These are phyloP conservation scores for Lignosus rhinocerotis DNA, from an alignment of 1,284 basidiomycete genomes.

Conservation along the genomic window DNA sequence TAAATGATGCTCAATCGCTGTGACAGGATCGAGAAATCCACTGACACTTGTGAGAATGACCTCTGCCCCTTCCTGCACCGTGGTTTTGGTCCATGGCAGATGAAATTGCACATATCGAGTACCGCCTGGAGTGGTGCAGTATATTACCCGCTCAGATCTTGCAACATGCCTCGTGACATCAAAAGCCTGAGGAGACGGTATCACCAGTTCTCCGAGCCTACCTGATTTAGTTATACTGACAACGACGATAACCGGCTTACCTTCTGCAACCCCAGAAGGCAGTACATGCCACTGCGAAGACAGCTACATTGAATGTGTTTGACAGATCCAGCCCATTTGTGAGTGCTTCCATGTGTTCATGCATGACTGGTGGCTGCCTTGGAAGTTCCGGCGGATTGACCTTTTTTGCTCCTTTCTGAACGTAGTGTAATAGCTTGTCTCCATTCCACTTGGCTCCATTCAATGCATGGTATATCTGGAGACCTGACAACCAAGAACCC, in stretches of 20 bases:
- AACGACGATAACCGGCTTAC: too few relatives aligned
- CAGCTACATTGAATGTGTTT: constrained; percentile 26
- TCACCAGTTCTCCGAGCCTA: neutral
- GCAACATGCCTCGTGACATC: neutral
- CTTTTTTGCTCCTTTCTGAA: neutral
- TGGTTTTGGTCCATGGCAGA: constrained; percentile 19
- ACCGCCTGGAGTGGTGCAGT: neutral
- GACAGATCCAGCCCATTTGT: constrained; percentile 26
- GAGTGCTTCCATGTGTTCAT: constrained; percentile 33
- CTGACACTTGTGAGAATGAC: constrained; percentile 3
- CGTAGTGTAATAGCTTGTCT: neutral
- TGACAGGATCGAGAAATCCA: neutral
- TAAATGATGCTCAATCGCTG: neutral
- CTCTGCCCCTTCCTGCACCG: constrained; percentile 7
- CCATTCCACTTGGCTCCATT: neutral
- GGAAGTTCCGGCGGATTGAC: constrained; percentile 4
- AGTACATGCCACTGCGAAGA: neutral
- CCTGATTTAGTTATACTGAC: neutral
- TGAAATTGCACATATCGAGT: neutral
- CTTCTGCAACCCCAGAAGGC: neutral
- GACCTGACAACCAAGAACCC: neutral
- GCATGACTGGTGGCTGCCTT: constrained; percentile 33
- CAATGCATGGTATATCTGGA: neutral
- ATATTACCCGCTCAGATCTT: neutral
- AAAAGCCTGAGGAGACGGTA: neutral